These are phyloP conservation scores for Botrytis galanthina DNA, from an alignment of 2,329 filamentous ascomycete genomes.

Conservation along the genomic window DNA sequence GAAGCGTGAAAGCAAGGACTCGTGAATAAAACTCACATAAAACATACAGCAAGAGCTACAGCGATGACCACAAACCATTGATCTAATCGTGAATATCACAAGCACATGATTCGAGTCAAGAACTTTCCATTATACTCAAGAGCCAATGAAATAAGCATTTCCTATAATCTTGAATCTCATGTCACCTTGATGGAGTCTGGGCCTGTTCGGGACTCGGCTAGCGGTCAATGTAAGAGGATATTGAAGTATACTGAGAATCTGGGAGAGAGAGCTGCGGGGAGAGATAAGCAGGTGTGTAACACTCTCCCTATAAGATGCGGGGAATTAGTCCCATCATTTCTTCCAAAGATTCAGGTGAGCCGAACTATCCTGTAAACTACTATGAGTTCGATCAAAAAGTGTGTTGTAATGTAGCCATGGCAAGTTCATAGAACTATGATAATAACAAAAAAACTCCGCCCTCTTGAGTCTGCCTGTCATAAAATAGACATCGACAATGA, in stretches of 20 bases:
- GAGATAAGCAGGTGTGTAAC: neutral
- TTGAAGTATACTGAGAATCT: neutral
- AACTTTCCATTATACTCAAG: neutral
- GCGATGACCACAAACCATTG: neutral
- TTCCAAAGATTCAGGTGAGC: fast-evolving
- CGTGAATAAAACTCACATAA: neutral
- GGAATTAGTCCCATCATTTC: neutral
- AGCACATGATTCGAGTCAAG: neutral
- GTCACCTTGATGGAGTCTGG: neutral
- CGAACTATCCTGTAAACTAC: fast-evolving
- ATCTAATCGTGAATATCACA: neutral
- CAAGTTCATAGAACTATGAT: fast-evolving
- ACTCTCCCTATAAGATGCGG: fast-evolving
- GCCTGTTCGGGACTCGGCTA: neutral
- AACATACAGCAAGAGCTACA: neutral
- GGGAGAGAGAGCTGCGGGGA: neutral
- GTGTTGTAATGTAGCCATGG: fast-evolving
- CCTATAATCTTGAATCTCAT: neutral
- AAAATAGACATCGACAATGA: neutral
- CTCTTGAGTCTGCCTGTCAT: neutral
- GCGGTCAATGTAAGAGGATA: neutral
- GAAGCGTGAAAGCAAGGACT: no score
- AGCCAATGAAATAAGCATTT: neutral
- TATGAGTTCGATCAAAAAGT: fast-evolving
- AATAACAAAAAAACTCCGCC: neutral